Evolutionary conservation across 2,329 filamentous ascomycete genomes (phyloP).

Genomic region (Dothideomycetidae sp.): DNA sequence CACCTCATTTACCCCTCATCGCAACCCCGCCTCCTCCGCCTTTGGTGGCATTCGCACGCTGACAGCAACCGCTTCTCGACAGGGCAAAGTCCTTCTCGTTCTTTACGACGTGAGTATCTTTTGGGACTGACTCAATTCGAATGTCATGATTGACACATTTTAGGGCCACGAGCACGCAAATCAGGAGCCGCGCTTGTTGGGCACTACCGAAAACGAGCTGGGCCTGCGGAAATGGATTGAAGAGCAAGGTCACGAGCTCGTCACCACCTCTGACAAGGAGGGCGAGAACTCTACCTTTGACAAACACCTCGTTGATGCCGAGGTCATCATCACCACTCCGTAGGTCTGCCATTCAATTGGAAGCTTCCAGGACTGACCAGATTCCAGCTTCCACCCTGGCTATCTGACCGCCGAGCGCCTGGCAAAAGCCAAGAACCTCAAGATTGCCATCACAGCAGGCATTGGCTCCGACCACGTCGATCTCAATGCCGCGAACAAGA

Average conservation of each 20-base stretch:
- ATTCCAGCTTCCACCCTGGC: conserved; percentile 77
- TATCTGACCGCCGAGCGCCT: conserved; percentile 95
- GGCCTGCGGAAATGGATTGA: conserved; percentile 96
- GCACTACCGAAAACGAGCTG: conserved; percentile 96
- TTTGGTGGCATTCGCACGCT: conserved; percentile 43
- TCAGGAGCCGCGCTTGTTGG: conserved; percentile 76
- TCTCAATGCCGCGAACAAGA: conserved; percentile 91
- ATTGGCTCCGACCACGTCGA: conserved; percentile 98
- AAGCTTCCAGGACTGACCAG: background rate
- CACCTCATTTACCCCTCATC: conserved; percentile 30
- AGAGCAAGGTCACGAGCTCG: conserved; percentile 86
- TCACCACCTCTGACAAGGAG: conserved; percentile 97
- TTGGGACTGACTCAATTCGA: no score
- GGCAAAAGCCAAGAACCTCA: conserved; percentile 96
- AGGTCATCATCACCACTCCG: conserved; percentile 98
- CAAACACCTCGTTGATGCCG: conserved; percentile 87
- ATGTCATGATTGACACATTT: conserved; percentile 9
- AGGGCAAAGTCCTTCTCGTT: conserved; percentile 93
- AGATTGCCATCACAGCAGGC: conserved; percentile 91
- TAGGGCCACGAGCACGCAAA: conserved; percentile 70
- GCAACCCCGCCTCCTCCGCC: conserved; percentile 17
- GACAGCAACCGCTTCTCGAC: conserved; percentile 49
- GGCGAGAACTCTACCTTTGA: conserved; percentile 86
- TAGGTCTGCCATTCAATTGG: conserved; percentile 30
- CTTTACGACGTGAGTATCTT: conserved; percentile 65